Base-by-base conservation (phyloP, 2,329 filamentous ascomycete species). In the Cladosporium oxysporum region DNA sequence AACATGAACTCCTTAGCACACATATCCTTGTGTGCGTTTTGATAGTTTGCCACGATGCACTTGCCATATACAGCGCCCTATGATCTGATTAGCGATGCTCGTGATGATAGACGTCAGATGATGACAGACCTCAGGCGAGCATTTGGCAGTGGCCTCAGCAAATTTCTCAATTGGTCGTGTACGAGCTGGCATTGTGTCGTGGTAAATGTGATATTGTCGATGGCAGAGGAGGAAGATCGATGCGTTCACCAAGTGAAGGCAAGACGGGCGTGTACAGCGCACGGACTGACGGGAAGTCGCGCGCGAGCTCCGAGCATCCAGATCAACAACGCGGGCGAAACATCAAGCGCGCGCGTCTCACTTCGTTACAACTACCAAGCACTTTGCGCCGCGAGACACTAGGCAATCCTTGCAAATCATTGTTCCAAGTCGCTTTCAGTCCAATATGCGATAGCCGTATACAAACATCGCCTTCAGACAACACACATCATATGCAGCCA, bases 11-110 rank as follows among this genome's bases (percentile, higher is more conserved):
- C 93, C 66, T 87, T 88, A 5, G 85, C 84, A 75, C 95, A 99
- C 83, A 95, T 95, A 76, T 97, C 92, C 76, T 96, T 96, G 72
- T 93, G 87, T 3, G 97, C 87, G 4, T 92, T 87, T 75, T 94
- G 94, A 80, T 96, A 98, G 76, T 98, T 94, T 47, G 88, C 87
- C 60, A 94, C 86, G 69, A 99, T 89, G 77, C 95, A 99, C 83
- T 93, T 93, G 71, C 94, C 95, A 75, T 98, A 99, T 14, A 87
- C 83, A 2, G 92, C 84, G 62, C 92, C 90, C 94, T 98, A 28
- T 12, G 28, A 29, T 50, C 29, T 5, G 64, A 57, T 69, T 58
- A 66, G 66, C 66, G 18, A 11, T 35, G 18, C 49, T 26, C 52
- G 52, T 23, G n/a, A n/a, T 37, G 44, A 23, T 29, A 23, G 50